Percentiles rank a stretch among this genome's conserved stretches.
Conservation (phyloP, 1,284 basidiomycete genomes). For the Pseudozyma sp. region DNA sequence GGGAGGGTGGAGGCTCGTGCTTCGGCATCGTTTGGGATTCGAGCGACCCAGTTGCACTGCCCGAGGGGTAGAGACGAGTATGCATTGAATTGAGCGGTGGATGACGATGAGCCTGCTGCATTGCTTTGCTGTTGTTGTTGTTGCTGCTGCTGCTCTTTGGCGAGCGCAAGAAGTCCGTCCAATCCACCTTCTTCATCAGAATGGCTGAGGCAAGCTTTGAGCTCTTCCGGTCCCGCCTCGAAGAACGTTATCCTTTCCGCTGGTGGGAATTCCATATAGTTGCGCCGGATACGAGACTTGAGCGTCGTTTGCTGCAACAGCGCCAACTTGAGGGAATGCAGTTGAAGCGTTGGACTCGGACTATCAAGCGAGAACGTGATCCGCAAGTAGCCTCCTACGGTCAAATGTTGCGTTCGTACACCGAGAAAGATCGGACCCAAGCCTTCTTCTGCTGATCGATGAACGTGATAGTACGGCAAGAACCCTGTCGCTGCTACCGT, state of each 20-base stretch:
- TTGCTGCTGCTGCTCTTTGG: slow-evolving; percentile 31
- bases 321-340: slow-evolving; percentile 42
- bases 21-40: slow-evolving; percentile 44
- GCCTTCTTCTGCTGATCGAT: slow-evolving; percentile 35
- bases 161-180: slow-evolving; percentile 31
- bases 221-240: slow-evolving; percentile 34
- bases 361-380: slow-evolving; percentile 47
- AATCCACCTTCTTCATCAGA: slow-evolving; percentile 10
- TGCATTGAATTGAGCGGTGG: background rate
- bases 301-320: slow-evolving; percentile 51
- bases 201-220: slow-evolving; percentile 22
- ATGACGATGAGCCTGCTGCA: background rate
- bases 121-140: slow-evolving; percentile 1
- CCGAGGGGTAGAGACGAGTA: slow-evolving; percentile 5
- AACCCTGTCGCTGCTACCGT: slow-evolving; percentile 32
- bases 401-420: slow-evolving; percentile 47
- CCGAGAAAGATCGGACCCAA: slow-evolving; percentile 49
- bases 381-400: slow-evolving; percentile 51
- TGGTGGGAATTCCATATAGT: slow-evolving; percentile 37
- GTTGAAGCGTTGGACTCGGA: slow-evolving; percentile 34
- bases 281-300: slow-evolving; percentile 42
- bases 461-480: slow-evolving; percentile 49
- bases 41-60: slow-evolving; percentile 51
- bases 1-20: slow-evolving; percentile 44
- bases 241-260: slow-evolving; percentile 48